These are phyloP conservation scores for Neonectria hederae DNA, from an alignment of 2,329 filamentous ascomycete genomes.

Conservation along the genomic window DNA sequence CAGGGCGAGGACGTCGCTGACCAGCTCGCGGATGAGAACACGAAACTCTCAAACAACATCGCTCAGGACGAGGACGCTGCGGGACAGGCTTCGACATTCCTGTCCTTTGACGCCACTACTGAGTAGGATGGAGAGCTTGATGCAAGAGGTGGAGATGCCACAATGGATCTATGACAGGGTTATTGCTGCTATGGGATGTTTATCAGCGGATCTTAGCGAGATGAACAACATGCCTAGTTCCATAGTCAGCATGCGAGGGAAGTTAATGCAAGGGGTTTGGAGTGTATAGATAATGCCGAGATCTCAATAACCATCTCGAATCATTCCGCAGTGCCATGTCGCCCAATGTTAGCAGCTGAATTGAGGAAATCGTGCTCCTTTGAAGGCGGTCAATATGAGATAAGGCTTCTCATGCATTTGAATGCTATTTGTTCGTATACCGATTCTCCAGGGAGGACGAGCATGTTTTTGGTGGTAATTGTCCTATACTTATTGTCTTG, in stretches of 20 bases:
- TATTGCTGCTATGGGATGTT: neutral
- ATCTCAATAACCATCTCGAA: neutral
- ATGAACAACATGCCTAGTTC: neutral
- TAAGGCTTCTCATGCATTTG: too few relatives aligned
- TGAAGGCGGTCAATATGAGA: too few relatives aligned
- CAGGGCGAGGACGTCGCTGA: constrained; percentile 58
- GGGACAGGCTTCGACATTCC: constrained; percentile 54
- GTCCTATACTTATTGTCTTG: too few relatives aligned
- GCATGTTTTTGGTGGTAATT: too few relatives aligned
- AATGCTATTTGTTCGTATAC: too few relatives aligned
- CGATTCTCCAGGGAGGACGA: too few relatives aligned
- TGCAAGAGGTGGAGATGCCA: neutral
- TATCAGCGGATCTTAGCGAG: neutral
- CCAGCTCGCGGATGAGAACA: constrained; percentile 57
- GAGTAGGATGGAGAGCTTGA: neutral
- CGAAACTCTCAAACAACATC: constrained; percentile 65
- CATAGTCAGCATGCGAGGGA: neutral
- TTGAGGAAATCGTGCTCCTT: too few relatives aligned
- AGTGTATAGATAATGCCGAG: neutral
- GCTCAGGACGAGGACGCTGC: constrained; percentile 56
- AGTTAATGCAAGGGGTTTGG: neutral
- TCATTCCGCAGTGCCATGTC: neutral
- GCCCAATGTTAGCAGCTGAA: neutral
- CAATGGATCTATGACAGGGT: neutral
- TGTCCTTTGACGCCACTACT: constrained; percentile 36